Percentiles rank a stretch among this genome's conserved stretches.
phyloP scores from a whole-genome alignment of 768 basidiomycete genomes.

The Crucibulum laeve region DNA sequence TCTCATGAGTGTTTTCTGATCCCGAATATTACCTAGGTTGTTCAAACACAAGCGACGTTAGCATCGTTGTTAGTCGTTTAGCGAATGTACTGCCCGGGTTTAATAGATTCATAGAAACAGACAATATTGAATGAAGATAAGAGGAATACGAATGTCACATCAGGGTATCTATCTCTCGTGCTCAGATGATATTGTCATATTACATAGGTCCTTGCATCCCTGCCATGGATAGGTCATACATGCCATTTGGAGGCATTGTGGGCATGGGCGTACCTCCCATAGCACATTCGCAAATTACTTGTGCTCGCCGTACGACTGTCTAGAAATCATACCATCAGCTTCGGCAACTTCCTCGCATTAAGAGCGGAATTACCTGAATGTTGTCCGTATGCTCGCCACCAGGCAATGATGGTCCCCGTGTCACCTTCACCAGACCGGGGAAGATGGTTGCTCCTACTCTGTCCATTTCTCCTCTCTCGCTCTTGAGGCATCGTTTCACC shows the following conservation, averaged over 20 bases:
- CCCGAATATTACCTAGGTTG: conserved; percentile 46
- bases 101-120: not conserved
- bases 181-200: too few relatives aligned
- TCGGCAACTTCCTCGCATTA: conserved; percentile 7
- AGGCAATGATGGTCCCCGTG: conserved; percentile 30
- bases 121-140: too few relatives aligned
- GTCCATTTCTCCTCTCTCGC: conserved; percentile 70
- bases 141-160: too few relatives aligned
- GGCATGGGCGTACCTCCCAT: conserved; percentile 33
- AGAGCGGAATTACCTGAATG: conserved; percentile 35
- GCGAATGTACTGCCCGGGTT: conserved; percentile 15
- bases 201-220: not conserved
- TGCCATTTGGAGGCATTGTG: conserved; percentile 5
- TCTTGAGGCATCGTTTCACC: conserved; percentile 74
- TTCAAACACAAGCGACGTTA: conserved; percentile 80
- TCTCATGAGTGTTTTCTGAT: conserved; percentile 7
- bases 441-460: conserved; percentile 83
- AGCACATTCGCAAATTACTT: conserved; percentile 86
- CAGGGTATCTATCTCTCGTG: too few relatives aligned
- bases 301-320: conserved; percentile 77
- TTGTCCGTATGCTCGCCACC: conserved; percentile 38
- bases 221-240: not conserved
- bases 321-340: conserved; percentile 13
- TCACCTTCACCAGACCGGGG: conserved; percentile 83
- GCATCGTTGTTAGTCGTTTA: conserved; percentile 75